Evolutionary conservation across 164 flowering plant genomes (phyloP).

Genomic region (Liquidambar formosana): DNA sequence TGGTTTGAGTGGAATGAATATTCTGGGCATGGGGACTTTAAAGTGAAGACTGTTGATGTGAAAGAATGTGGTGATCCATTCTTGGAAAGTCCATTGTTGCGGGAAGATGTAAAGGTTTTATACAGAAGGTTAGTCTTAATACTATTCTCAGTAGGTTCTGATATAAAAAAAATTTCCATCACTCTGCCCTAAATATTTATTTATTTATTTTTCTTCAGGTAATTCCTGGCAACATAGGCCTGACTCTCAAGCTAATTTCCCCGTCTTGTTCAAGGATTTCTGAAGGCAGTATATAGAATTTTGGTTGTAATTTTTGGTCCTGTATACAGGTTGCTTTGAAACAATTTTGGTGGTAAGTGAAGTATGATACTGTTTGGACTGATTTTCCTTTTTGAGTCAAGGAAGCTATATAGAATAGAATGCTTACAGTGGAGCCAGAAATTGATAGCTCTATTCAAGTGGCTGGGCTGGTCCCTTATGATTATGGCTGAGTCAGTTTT

Average conservation of each 20-base stretch:
- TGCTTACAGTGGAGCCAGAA: no score
- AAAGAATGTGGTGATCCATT: conserved; percentile 58
- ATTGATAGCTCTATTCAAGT: no score
- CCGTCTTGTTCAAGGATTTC: background rate
- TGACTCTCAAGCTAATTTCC: no score
- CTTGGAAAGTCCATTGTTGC: conserved; percentile 48
- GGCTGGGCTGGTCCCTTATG: no score
- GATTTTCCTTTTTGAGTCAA: background rate
- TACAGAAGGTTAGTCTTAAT: conserved; percentile 58
- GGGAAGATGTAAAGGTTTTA: conserved; percentile 54
- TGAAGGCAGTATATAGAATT: background rate
- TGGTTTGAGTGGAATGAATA: conserved; percentile 92
- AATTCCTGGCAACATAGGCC: background rate
- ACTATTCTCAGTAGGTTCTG: no score
- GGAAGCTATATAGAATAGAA: no score
- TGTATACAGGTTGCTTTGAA: background rate
- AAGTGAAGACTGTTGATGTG: conserved; percentile 50
- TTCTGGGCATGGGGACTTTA: conserved; percentile 39
- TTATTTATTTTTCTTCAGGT: background rate
- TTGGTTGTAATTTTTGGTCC: no score
- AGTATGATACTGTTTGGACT: background rate
- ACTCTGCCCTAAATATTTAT: background rate
- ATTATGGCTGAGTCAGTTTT: no score
- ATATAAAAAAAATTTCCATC: background rate
- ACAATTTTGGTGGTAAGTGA: background rate